phyloP scores from a whole-genome alignment of 768 basidiomycete species.

The Baorangia bicolor region DNA sequence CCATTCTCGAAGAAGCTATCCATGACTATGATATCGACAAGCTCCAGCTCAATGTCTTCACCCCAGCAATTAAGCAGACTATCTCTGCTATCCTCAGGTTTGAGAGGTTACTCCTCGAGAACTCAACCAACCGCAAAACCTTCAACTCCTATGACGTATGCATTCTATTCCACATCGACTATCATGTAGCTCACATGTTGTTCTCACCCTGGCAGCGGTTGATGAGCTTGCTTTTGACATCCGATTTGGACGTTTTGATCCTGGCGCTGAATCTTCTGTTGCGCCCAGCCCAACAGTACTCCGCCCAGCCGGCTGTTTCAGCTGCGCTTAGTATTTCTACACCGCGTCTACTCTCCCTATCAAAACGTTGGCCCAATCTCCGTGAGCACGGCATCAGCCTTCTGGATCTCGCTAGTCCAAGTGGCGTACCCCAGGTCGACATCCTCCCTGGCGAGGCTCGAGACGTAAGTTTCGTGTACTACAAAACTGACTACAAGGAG shows the following conservation, averaged over 20 bases:
- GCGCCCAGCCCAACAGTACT: constrained; percentile 94
- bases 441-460: constrained; percentile 69
- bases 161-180: constrained; percentile 10
- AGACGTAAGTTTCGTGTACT: constrained; percentile 81
- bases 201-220: constrained; percentile 59
- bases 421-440: constrained; percentile 52
- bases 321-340: constrained; percentile 81
- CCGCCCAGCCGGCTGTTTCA: constrained; percentile 80
- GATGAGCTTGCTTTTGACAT: constrained; percentile 82
- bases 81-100: constrained; percentile 85
- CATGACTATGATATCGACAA: constrained; percentile 83
- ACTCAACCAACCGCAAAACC: constrained; percentile 96
- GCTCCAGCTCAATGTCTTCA: constrained; percentile 78
- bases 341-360: constrained; percentile 76
- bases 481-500: constrained; percentile 56
- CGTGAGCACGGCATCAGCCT: constrained; percentile 80
- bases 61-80: constrained; percentile 67
- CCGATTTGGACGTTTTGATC: constrained; percentile 86
- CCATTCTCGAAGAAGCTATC: constrained; percentile 79
- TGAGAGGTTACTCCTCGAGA: constrained; percentile 87
- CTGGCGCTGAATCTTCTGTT: constrained; percentile 82
- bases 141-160: constrained; percentile 96
- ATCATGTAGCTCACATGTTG: constrained; percentile 3
- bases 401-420: constrained; percentile 63
- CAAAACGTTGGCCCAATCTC: constrained; percentile 80